A percentile compares a stretch with the other conserved stretches of the same genome.
Evolutionary conservation across 2,329 filamentous ascomycete genomes (phyloP).

Genomic region (Lasiodiplodia gonubiensis): DNA sequence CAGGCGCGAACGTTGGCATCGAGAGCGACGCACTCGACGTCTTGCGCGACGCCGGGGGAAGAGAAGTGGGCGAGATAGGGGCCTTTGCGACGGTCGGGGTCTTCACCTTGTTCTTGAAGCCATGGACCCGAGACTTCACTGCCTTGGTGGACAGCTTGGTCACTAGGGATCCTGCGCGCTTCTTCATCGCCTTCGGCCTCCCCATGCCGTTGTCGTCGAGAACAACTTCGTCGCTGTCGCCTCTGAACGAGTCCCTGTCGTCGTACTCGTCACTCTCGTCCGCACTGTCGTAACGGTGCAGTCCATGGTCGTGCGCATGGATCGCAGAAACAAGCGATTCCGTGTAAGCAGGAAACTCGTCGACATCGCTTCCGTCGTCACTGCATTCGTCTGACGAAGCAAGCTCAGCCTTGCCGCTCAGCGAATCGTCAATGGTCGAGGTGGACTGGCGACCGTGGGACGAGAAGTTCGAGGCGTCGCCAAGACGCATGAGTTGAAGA

Average conservation of each 20-base stretch:
- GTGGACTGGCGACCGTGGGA: constrained; percentile 85
- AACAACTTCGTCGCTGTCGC: constrained; percentile 57
- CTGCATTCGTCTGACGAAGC: constrained; percentile 73
- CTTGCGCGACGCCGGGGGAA: constrained; percentile 74
- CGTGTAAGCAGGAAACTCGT: constrained; percentile 51
- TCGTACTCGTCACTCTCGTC: constrained; percentile 67
- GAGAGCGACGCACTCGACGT: constrained; percentile 73
- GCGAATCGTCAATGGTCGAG: constrained; percentile 90
- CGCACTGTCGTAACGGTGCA: constrained; percentile 52
- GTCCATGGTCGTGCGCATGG: constrained; percentile 32
- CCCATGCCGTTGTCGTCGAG: constrained; percentile 43
- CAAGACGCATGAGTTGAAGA: constrained; percentile 93
- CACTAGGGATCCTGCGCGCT: constrained; percentile 42
- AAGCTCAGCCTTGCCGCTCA: constrained; percentile 86
- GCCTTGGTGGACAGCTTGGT: constrained; percentile 49
- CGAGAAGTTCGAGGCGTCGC: constrained; percentile 91
- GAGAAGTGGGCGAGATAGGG: constrained; percentile 63
- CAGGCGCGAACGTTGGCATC: constrained; percentile 66
- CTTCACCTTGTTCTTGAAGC: constrained; percentile 60
- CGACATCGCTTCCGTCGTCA: constrained; percentile 74
- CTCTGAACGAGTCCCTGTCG: constrained; percentile 61
- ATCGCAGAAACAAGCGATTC: constrained; percentile 5
- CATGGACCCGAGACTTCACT: constrained; percentile 48
- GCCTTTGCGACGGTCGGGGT: constrained; percentile 47
- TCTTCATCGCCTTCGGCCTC: constrained; percentile 49